Evolutionary conservation across 176 grass and related monocot species (phyloP), one percentile per base, ranked within the genome.

Genomic region (Chloris gayana): DNA sequence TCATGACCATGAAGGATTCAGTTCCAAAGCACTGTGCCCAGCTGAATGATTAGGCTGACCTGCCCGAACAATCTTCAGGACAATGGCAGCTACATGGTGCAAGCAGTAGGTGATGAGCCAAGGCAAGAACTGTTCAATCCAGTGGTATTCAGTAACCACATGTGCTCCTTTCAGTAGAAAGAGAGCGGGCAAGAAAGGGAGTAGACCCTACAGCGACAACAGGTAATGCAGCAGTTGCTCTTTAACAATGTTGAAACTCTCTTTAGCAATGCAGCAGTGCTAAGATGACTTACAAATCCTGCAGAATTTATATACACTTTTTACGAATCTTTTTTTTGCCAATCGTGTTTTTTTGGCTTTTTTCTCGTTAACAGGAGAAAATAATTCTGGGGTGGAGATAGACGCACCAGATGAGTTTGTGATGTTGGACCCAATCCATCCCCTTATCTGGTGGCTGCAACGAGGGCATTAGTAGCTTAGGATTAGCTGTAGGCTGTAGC

Each of bases 101-200:
- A 93, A 76, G 73, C 85, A 80, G 78, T 63, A 73, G 82, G 78
- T 46, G 88, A 89, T n/a, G 88, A 87, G 68, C 71, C 85, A 71
- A 93, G 81, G 83, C 91, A 83, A 70, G 91, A 84, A 57, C 86
- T 89, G 69, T 85, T 89, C 84, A 87, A 93, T 71, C 86, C 89
- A 87, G 77, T 87, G 66, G 71, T 81, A 62, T 91, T 89, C 82
- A 84, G 82, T 75, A 89, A 77, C 73, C 84, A 85, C 84, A 85
- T 91, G 86, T 91, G 88, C 78, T 91, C 91, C 70, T 97, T 97
- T 79, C 91, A 90, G 74, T 87, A 97, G 91, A 62, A 65, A 82
- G 80, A 87, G 63, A 73, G 27, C 5, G 41, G 41, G 68, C 34
- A 34, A 54, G 14, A 54, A 44, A 26, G 34, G 64, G 24, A 80